Percentiles rank a stretch among this genome's conserved stretches.
These are phyloP conservation scores for Schwanniomyces vanrijiae DNA, from an alignment of 805 yeast species.

Conservation along the genomic window DNA sequence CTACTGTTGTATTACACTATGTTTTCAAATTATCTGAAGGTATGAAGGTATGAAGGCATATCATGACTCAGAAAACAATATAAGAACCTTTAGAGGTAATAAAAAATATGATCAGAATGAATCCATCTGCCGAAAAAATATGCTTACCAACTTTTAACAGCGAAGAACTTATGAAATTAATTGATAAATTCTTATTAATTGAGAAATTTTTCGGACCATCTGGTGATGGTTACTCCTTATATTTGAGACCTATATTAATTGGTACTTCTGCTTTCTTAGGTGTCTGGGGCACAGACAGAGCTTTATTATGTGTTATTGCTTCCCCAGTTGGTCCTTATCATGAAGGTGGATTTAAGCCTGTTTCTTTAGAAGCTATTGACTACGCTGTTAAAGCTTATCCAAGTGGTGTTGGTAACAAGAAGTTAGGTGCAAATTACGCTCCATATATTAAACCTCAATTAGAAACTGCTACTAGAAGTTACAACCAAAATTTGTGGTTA, in stretches of 20 bases:
- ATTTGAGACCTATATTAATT: conserved; percentile 91
- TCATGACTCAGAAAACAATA: conserved; percentile 55
- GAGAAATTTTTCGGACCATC: conserved; percentile 82
- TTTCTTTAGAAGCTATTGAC: conserved; percentile 90
- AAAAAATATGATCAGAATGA: conserved; percentile 91
- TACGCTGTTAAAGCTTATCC: conserved; percentile 99
- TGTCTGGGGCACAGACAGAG: conserved; percentile 77
- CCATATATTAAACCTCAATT: conserved; percentile 90
- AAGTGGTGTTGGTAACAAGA: conserved; percentile 95
- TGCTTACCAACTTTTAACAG: conserved; percentile 84
- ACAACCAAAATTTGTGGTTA: conserved; percentile 94
- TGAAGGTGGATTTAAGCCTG: conserved; percentile 94
- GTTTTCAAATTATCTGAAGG: conserved; percentile 97
- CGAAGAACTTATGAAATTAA: conserved; percentile 71
- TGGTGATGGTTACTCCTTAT: conserved; percentile 86
- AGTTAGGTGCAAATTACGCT: conserved; percentile 97
- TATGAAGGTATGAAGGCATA: conserved; percentile 93
- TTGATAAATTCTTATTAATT: conserved; percentile 70
- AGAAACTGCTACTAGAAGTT: conserved; percentile 88
- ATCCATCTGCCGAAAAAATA: conserved; percentile 82
- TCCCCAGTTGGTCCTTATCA: conserved; percentile 96
- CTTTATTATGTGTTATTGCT: conserved; percentile 81
- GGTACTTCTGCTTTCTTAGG: conserved; percentile 92
- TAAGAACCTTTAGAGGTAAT: conserved; percentile 88
- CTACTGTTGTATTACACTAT: conserved; percentile 89